A percentile compares a stretch with the other conserved stretches of the same genome.
Conservation (phyloP, 371 early-diverging fungal species). For the Haplosporangium sp. region DNA sequence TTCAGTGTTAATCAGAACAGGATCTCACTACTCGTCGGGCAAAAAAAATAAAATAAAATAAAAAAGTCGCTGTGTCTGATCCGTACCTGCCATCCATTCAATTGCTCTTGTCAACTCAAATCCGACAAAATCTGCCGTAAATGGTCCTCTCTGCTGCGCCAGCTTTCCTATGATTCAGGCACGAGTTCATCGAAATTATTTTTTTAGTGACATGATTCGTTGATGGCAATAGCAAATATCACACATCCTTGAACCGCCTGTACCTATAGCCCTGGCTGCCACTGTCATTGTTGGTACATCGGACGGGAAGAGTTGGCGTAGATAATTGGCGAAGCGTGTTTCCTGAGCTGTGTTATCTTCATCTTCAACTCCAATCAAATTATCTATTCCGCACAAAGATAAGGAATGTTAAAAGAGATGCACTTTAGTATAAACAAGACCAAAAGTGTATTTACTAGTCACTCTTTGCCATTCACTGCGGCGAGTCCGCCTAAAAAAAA, state of each 20-base stretch:
- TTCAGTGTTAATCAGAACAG: background rate
- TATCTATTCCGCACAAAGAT: conserved; percentile 66
- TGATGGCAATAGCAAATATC: background rate
- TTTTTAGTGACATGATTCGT: background rate
- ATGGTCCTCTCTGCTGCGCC: conserved; percentile 80
- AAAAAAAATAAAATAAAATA: background rate
- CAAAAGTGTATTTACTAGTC: too few species aligned
- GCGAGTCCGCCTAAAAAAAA: background rate
- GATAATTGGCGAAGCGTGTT: conserved; percentile 87
- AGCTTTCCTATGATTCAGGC: conserved; percentile 64
- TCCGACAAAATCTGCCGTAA: conserved; percentile 87
- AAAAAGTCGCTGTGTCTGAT: background rate
- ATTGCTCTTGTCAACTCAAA: conserved; percentile 89
- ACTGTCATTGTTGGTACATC: conserved; percentile 87
- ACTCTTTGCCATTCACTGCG: background rate
- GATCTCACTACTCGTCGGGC: background rate
- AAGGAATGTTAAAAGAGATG: background rate
- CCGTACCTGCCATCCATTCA: conserved; percentile 90
- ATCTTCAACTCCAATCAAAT: conserved; percentile 85
- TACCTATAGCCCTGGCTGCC: conserved; percentile 86
- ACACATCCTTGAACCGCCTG: background rate
- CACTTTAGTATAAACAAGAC: conserved; percentile 10
- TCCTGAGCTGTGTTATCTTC: conserved; percentile 87
- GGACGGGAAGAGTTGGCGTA: conserved; percentile 85
- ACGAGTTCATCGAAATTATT: conserved; percentile 1